Evolutionary conservation across 1,139 yeast species (phyloP).

Genomic region (Debaryomycetaceae sp.): DNA sequence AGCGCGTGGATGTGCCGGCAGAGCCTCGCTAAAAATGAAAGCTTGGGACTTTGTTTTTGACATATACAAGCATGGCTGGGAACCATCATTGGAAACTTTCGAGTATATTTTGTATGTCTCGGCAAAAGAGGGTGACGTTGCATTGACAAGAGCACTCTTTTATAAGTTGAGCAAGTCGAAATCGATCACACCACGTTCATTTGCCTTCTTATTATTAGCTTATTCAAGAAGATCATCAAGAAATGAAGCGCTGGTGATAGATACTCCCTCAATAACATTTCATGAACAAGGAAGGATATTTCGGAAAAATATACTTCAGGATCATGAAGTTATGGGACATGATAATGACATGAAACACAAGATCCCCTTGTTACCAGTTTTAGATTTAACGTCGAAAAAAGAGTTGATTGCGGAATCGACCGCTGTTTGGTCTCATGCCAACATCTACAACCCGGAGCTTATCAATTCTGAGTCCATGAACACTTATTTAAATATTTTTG

Average conservation of each 20-base stretch:
- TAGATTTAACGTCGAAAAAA: constrained; percentile 30
- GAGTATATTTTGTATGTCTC: constrained; percentile 72
- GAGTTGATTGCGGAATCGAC: constrained; percentile 70
- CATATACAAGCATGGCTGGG: constrained; percentile 51
- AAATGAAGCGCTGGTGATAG: constrained; percentile 7
- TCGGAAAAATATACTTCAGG: constrained; percentile 42
- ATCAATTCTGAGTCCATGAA: constrained; percentile 43
- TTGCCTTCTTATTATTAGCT: constrained; percentile 54
- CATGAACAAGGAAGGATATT: constrained; percentile 46
- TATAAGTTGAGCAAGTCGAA: constrained; percentile 46
- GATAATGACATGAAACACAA: constrained; percentile 15
- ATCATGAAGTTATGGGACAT: constrained; percentile 10
- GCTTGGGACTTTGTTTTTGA: constrained; percentile 83
- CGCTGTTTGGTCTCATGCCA: constrained; percentile 67
- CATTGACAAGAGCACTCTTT: constrained; percentile 70
- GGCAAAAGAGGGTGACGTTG: constrained; percentile 75
- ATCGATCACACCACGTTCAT: constrained; percentile 38
- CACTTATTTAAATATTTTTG: constrained; percentile 54
- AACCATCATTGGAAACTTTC: constrained; percentile 50
- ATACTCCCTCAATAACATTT: constrained; percentile 36
- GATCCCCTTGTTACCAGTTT: constrained; percentile 69
- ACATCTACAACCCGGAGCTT: constrained; percentile 37
- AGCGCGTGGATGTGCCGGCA: constrained; percentile 70
- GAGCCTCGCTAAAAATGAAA: constrained; percentile 42
- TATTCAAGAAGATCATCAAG: constrained; percentile 41